Base-by-base conservation (phyloP, 1,284 basidiomycete genomes). In the Xanthoconium separans region DNA sequence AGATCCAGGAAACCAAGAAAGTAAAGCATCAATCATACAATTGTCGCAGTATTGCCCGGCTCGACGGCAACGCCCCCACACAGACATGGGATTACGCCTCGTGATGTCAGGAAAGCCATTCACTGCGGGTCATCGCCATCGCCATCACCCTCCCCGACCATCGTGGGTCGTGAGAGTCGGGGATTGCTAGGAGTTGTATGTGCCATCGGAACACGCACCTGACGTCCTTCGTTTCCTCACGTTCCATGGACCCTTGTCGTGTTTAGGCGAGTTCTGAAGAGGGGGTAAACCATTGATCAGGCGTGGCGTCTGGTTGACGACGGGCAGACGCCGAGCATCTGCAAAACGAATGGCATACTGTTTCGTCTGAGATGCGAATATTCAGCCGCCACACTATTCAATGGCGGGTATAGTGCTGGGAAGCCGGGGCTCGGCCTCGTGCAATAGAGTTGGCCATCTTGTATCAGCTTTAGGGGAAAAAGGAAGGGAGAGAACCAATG, bases 381-480 rank as follows among this genome's bases (percentile, higher is more conserved):
- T 47, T 24, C 24, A 47, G 46, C 41, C 42, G 22, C 20, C 13
- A 40, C 24, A 49, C 34, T 4, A 37, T 45, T 48, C 27, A n/a
- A 30, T 49, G 44, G 54, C 51, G 51, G 49, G 49, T 22, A 36
- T 44, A 44, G 24, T 36, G 37, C 39, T 44, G 37, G 47, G 16
- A 44, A 27, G 47, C 57, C 48, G 50, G 31, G 33, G 2, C 20
- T 41, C 30, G 42, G 31, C 48, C 56, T 54, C 54, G 64, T 60
- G 56, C 62, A 39, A 64, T 64, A 57, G 57, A 60, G 62, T 66
- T 63, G 31, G 4, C 27, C 40, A 18, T 44, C 29, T 40, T 55
- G 47, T 27, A 50, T 50, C 54, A 18, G 30, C 40, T 47, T 48
- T 39, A 11, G 55, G 44, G 34, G 47, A 48, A 42, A 39, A 24